phyloP scores from a whole-genome alignment of 2,329 filamentous ascomycete species.

The Xenoacremonium recifei region DNA sequence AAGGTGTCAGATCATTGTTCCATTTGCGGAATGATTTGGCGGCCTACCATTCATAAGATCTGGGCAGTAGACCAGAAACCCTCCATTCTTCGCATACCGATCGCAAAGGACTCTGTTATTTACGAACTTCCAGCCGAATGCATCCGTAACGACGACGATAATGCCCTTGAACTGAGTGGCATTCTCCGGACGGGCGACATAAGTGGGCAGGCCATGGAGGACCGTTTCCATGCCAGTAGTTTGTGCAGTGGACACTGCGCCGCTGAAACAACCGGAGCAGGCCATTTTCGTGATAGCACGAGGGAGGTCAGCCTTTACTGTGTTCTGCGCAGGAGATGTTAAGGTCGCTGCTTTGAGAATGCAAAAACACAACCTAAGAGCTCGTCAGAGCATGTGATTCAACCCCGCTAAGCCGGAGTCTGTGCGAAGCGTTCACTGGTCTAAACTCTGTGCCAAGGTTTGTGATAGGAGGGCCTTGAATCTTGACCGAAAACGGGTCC shows the following conservation, averaged over 20 bases:
- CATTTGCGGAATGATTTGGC: constrained; percentile 1
- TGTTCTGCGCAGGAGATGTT: too few relatives aligned
- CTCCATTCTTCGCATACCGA: constrained; percentile 42
- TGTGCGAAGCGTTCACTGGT: too few relatives aligned
- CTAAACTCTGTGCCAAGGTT: too few relatives aligned
- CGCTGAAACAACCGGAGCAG: background rate
- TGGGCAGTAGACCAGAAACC: constrained; percentile 47
- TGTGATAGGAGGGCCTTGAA: too few relatives aligned
- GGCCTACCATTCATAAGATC: constrained; percentile 46
- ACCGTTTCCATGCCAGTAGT: constrained; percentile 19
- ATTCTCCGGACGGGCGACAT: constrained; percentile 27
- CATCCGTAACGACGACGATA: constrained; percentile 51
- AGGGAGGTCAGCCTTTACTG: background rate
- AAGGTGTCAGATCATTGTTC: background rate
- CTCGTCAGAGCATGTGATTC: too few relatives aligned
- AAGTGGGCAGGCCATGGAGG: constrained; percentile 22
- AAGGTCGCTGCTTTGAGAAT: too few relatives aligned
- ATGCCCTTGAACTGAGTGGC: constrained; percentile 29
- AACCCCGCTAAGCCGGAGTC: too few relatives aligned
- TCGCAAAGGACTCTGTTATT: constrained; percentile 53
- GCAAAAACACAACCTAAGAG: too few relatives aligned
- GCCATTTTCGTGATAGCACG: background rate
- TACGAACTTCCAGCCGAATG: constrained; percentile 50
- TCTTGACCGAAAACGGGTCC: too few relatives aligned
- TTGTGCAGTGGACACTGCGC: background rate